Conservation (phyloP, 768 basidiomycete genomes). For the Russula earlei region DNA sequence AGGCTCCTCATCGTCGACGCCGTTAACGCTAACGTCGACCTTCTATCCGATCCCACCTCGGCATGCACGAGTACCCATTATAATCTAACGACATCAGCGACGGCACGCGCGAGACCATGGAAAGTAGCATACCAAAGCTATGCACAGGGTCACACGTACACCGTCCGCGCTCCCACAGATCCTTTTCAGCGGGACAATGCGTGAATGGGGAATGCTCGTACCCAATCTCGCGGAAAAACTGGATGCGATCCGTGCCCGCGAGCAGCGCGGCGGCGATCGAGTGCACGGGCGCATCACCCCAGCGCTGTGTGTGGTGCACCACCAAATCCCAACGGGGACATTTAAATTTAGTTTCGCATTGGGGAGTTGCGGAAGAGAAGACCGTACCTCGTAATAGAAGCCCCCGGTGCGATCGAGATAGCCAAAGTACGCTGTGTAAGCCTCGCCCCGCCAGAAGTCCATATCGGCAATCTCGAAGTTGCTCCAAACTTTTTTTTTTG, state of each 20-base stretch:
- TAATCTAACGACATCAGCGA: slow-evolving; percentile 32
- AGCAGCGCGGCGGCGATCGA: slow-evolving; percentile 76
- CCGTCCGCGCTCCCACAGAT: slow-evolving; percentile 32
- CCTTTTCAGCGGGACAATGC: slow-evolving; percentile 36
- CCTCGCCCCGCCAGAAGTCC: slow-evolving; percentile 76
- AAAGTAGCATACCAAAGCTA: slow-evolving; percentile 44
- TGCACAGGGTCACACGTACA: slow-evolving; percentile 41
- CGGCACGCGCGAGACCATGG: too few species aligned
- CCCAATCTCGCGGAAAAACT: slow-evolving; percentile 81
- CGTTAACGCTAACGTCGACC: background rate
- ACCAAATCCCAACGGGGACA: too few species aligned
- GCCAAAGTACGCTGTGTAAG: slow-evolving; percentile 78
- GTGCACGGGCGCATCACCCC: slow-evolving; percentile 86
- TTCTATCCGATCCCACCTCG: slow-evolving; percentile 35
- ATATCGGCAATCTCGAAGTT: slow-evolving; percentile 89
- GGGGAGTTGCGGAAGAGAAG: slow-evolving; percentile 21
- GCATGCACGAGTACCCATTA: slow-evolving; percentile 48
- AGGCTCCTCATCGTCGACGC: too few species aligned
- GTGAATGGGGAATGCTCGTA: slow-evolving; percentile 72
- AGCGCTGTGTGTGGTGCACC: slow-evolving; percentile 34
- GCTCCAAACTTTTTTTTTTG: slow-evolving; percentile 85
- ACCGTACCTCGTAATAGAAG: slow-evolving; percentile 74
- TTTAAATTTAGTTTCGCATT: background rate
- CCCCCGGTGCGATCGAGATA: slow-evolving; percentile 72
- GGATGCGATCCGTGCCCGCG: slow-evolving; percentile 61